Evolutionary conservation across 441 rosid species (phyloP).

Genomic region (Populus hybrid): DNA sequence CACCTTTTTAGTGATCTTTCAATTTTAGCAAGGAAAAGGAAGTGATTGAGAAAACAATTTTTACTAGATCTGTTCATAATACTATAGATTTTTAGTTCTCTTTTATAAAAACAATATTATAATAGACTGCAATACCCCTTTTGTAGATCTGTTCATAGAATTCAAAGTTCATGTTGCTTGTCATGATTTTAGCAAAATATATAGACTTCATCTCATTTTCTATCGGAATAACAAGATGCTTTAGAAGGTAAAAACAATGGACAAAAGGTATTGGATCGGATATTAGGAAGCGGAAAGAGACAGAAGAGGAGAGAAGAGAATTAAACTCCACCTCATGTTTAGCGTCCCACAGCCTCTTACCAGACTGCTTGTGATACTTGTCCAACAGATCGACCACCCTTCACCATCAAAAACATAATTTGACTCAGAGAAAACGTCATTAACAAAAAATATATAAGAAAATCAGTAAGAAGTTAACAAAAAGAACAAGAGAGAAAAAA

Average conservation of each 20-base stretch:
- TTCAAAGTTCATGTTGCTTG: conserved; percentile 30
- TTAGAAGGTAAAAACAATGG: conserved; percentile 5
- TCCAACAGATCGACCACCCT: conserved; percentile 76
- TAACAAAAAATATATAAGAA: background rate
- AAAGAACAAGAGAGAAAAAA: background rate
- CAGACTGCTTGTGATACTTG: conserved; percentile 66
- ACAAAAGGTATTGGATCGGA: conserved; percentile 16
- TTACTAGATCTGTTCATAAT: conserved; percentile 50
- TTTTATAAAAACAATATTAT: conserved; percentile 25
- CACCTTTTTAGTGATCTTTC: conserved; percentile 9
- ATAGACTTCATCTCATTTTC: background rate
- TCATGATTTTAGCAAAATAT: conserved; percentile 38
- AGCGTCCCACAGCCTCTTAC: conserved; percentile 86
- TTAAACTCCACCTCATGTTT: conserved; percentile 73
- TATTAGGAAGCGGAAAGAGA: background rate
- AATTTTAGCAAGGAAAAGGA: conserved; percentile 40
- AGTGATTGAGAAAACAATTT: conserved; percentile 28
- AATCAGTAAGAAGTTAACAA: background rate
- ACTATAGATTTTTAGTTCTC: conserved; percentile 3
- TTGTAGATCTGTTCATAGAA: conserved; percentile 63
- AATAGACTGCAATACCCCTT: conserved; percentile 23
- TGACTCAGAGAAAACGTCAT: background rate
- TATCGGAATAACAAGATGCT: conserved; percentile 20
- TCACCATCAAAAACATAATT: conserved; percentile 9
- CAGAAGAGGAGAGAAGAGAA: background rate